Conservation (phyloP, 1,284 basidiomycete species). For the Leccinum insolens region DNA sequence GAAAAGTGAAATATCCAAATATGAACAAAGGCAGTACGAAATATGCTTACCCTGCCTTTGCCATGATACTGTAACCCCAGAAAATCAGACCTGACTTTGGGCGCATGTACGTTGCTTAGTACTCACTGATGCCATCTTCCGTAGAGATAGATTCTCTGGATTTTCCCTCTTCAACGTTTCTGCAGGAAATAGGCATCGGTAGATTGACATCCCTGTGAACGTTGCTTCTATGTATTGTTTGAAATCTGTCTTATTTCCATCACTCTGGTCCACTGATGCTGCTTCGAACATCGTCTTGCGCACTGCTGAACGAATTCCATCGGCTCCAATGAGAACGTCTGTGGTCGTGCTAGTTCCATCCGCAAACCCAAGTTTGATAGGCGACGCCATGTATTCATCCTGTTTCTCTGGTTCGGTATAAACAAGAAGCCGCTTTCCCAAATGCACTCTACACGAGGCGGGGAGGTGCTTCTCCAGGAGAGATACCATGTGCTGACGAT, state of each 20-base stretch:
- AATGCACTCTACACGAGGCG: conserved; percentile 21
- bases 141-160: conserved; percentile 8
- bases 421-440: conserved; percentile 19
- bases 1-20: conserved; percentile 30
- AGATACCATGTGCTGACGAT: conserved; percentile 28
- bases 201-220: conserved; percentile 23
- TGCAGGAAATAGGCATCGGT: conserved; percentile 22
- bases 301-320: conserved; percentile 25
- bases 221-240: conserved; percentile 21
- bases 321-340: conserved; percentile 22
- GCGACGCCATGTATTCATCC: conserved; percentile 11
- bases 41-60: conserved; percentile 4
- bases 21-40: neutral
- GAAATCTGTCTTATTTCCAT: conserved; percentile 3
- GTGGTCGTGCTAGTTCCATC: conserved; percentile 24
- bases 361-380: conserved; percentile 18
- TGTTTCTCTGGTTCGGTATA: conserved; percentile 11
- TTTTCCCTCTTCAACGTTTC: conserved; percentile 13
- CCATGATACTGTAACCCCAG: neutral
- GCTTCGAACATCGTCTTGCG: conserved; percentile 23
- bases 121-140: neutral
- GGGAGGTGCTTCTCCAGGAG: conserved; percentile 24
- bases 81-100: neutral
- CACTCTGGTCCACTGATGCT: conserved; percentile 6
- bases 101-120: neutral